Evolutionary conservation across 2,329 filamentous ascomycete species (phyloP).

Genomic region (Dothiorella sarmentorum): DNA sequence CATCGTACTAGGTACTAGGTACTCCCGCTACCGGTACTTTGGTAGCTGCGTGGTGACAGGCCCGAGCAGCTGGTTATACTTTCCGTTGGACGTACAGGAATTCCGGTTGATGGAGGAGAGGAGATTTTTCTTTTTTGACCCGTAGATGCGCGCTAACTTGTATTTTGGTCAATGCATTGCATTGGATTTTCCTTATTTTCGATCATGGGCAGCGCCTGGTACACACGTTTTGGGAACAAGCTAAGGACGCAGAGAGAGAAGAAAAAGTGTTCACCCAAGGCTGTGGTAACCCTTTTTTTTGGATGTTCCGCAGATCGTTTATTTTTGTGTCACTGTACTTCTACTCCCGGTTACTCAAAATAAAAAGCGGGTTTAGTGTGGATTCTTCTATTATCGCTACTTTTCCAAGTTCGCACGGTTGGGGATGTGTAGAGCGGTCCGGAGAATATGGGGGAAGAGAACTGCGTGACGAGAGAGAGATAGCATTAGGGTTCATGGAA

Average conservation of each 20-base stretch:
- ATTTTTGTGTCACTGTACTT: background rate
- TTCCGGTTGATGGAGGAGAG: background rate
- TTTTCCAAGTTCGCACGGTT: no score
- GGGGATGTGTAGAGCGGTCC: no score
- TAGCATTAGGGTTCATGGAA: no score
- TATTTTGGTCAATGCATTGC: background rate
- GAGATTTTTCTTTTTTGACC: no score
- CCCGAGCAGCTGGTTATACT: background rate
- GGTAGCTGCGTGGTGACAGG: background rate
- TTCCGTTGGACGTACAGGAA: background rate
- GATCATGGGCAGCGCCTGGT: no score
- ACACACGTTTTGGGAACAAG: background rate
- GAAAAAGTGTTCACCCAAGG: background rate
- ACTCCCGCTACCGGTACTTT: background rate
- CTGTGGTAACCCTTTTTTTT: background rate
- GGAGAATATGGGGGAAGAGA: no score
- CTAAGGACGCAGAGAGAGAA: background rate
- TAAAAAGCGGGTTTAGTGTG: no score
- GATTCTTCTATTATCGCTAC: no score
- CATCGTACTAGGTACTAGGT: no score
- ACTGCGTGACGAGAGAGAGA: no score
- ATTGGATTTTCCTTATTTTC: no score
- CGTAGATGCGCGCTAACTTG: background rate
- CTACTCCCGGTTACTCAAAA: no score
- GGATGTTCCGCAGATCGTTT: background rate